A percentile compares a stretch with the other conserved stretches of the same genome.
These are phyloP conservation scores for Silene vulgaris DNA, from an alignment of 179 eudicot species.

Conservation along the genomic window DNA sequence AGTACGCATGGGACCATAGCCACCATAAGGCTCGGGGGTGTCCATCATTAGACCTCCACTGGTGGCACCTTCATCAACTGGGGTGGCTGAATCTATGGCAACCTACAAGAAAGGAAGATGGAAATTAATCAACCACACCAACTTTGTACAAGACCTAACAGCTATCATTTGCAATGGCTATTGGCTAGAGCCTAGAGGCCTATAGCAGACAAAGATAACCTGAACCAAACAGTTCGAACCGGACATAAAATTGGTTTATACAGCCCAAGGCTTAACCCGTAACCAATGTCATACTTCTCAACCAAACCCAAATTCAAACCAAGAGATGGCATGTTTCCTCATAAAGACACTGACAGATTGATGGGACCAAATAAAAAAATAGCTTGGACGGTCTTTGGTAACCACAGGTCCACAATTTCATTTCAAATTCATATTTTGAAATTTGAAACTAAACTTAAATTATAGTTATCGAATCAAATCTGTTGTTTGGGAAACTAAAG, in stretches of 20 bases:
- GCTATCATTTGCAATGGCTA: no score
- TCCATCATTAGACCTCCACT: slow-evolving; percentile 66
- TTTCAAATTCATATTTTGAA: no score
- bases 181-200: no score
- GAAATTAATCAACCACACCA: background rate
- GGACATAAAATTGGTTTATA: no score
- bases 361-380: background rate
- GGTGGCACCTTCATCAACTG: slow-evolving; percentile 80
- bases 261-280: background rate
- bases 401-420: no score
- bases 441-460: no score
- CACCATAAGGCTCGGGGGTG: slow-evolving; percentile 58
- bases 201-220: background rate
- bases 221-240: background rate
- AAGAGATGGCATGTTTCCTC: background rate
- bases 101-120: slow-evolving; percentile 45
- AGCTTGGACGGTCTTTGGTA: background rate
- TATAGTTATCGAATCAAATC: no score
- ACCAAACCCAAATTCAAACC: background rate
- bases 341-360: background rate
- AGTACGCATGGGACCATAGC: slow-evolving; percentile 72
- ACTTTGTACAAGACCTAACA: background rate
- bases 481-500: no score
- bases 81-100: slow-evolving; percentile 95
- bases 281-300: background rate